A percentile compares a stretch with the other conserved stretches of the same genome.
These are phyloP conservation scores for Podospora pseudocomata DNA, from an alignment of 495 filamentous ascomycete species.

Conservation along the genomic window DNA sequence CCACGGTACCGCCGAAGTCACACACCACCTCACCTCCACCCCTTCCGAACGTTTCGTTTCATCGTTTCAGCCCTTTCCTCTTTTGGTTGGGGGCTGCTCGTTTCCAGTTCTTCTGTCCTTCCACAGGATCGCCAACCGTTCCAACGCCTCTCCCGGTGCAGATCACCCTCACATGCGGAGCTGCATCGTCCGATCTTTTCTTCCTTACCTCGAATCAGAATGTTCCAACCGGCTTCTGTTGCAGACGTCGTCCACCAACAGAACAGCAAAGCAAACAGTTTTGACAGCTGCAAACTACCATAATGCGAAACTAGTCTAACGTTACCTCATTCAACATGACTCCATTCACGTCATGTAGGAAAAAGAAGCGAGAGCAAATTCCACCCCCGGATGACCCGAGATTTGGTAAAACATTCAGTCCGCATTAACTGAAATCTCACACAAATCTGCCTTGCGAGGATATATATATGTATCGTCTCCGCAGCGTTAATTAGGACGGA, in stretches of 20 bases:
- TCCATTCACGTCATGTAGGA: not conserved
- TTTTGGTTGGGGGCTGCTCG: not conserved
- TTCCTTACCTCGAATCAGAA: not conserved
- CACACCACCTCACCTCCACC: not conserved
- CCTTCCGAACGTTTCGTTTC: not conserved
- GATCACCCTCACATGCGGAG: not conserved
- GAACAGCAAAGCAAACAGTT: not conserved
- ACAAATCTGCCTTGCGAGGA: not conserved
- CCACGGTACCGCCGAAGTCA: not conserved
- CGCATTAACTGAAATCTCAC: not conserved
- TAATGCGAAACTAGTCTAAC: not conserved
- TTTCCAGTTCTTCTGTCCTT: not conserved
- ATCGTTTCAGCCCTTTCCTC: not conserved
- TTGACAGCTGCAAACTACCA: not conserved
- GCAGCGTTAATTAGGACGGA: not conserved
- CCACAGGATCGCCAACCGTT: not conserved
- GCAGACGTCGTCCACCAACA: not conserved
- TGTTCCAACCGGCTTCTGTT: not conserved
- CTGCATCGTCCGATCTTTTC: not conserved
- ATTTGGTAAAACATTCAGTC: not conserved
- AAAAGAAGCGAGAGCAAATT: not conserved
- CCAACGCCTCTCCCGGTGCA: not conserved
- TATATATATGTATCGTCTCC: not conserved
- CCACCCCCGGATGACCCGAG: not conserved
- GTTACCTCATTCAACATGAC: not conserved